Evolutionary conservation across 192 early-diverging fungal genomes (phyloP).

Genomic region (Geranomyces michiganensis): DNA sequence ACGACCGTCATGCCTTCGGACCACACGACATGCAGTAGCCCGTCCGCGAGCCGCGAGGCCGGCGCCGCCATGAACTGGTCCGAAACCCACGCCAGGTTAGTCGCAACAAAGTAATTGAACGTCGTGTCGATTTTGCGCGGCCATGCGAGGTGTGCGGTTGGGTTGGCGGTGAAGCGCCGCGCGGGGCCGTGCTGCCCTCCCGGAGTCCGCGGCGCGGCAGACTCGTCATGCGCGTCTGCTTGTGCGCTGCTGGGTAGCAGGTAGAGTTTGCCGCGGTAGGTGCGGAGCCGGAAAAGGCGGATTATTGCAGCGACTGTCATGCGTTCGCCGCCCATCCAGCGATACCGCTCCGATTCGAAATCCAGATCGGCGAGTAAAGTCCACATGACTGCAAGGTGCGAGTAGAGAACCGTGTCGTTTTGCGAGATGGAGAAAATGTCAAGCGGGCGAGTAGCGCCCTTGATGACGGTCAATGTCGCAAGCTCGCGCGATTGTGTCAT

Average conservation of each 20-base stretch:
- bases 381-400: conserved; percentile 51
- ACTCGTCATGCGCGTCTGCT: conserved; percentile 14
- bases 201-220: not conserved
- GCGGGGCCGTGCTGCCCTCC: conserved; percentile 26
- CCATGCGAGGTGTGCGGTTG: conserved; percentile 25
- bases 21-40: conserved; percentile 55
- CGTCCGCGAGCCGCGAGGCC: conserved; percentile 53
- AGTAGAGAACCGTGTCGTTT: conserved; percentile 42
- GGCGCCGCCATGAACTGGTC: conserved; percentile 55
- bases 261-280: conserved; percentile 62
- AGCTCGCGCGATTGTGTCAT: conserved; percentile 38
- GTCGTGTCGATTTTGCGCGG: conserved; percentile 14
- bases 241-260: conserved; percentile 47
- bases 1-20: conserved; percentile 46
- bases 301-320: conserved; percentile 49
- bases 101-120: conserved; percentile 54
- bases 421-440: conserved; percentile 50
- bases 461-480: conserved; percentile 45
- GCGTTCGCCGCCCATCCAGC: conserved; percentile 46
- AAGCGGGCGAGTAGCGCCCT: conserved; percentile 39
- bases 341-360: conserved; percentile 52
- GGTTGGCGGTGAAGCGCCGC: conserved; percentile 21
- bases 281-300: conserved; percentile 60
- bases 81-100: conserved; percentile 66
- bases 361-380: conserved; percentile 54